phyloP scores from a whole-genome alignment of 305 asterid species.

The Caryopteris hybrid region DNA sequence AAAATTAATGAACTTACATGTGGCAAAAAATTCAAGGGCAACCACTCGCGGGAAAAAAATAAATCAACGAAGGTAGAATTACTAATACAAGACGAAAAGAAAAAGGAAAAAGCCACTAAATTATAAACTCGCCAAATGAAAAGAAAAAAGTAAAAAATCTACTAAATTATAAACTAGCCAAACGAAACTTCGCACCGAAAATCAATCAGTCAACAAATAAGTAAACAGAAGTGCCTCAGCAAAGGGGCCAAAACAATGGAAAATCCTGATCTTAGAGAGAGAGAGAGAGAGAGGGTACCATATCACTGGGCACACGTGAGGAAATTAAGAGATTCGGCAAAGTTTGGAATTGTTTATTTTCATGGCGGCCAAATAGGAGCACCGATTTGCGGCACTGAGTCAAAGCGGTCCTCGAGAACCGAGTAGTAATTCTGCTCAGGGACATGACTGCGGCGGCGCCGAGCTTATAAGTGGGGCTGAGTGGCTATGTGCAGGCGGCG shows the following conservation, averaged over 20 bases:
- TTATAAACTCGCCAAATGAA: not conserved
- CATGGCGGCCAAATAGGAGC: constrained; percentile 32
- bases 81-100: not conserved
- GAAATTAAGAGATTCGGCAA: constrained; percentile 28
- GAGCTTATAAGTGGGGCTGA: not conserved
- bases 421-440: constrained; percentile 40
- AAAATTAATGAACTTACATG: not conserved
- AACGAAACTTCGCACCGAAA: not conserved
- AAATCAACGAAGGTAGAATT: not conserved
- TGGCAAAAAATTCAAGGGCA: not conserved
- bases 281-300: constrained; percentile 43
- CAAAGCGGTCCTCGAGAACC: constrained; percentile 40
- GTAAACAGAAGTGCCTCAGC: not conserved
- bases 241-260: constrained; percentile 21
- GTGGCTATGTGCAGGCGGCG: not conserved
- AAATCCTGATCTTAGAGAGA: constrained; percentile 19
- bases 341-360: constrained; percentile 21
- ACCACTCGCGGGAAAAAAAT: not conserved
- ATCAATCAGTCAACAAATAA: not conserved
- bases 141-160: not conserved
- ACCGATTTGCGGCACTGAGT: constrained; percentile 43
- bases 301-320: constrained; percentile 20
- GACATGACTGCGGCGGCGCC: constrained; percentile 38
- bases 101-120: no score
- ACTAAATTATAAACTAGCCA: no score